Base-by-base conservation (phyloP, 495 filamentous ascomycete species). In the Apodospora peruviana region DNA sequence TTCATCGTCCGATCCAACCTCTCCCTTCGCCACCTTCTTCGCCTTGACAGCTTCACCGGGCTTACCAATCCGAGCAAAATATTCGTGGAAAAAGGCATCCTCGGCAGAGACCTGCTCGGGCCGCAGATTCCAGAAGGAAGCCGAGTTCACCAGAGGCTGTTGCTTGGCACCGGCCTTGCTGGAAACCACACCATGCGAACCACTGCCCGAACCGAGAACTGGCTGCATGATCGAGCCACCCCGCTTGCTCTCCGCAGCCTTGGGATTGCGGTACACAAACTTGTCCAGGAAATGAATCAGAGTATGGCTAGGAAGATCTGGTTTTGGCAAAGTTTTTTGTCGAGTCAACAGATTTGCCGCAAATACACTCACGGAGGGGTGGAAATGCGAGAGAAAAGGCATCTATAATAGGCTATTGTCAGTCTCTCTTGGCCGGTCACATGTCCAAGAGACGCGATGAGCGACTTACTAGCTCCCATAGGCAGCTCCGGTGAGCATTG, bases 71-170 rank as follows among this genome's bases (percentile, higher is more conserved):
- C 85, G 79, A 51, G 78, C 82, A 66, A 98, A 97, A 79, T 97
- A 98, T 48, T 86, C 82, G 68, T 98, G 93, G 79, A 98, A 98
- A 80, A 98, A 98, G 37, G 87, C 89, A 57, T 98, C 94, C 58
- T 98, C 90, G 0, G 83, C 87, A 0, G 83, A 80, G 9, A 98
- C 83, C 36, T 97, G 84, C 41, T 86, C 84, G n/a, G 80, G 74
- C 64, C 86, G 88, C 77, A 87, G 85, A 57, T 84, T 85, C 90
- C 90, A 96, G 77, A 98, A 98, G 14, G 80, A 76, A 48, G 94
- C 87, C 2, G 85, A 84, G 69, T 97, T 98, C 64, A 96, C 76
- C 1, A 58, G 54, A 76, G 80, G 49, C 37, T 61, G 51, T 39
- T 76, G 74, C 45, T 70, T 78, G n/a, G 64, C 59, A 0, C 65